Evolutionary conservation across 352 stramenopile species (phyloP), one percentile per base, ranked within the genome.

Genomic region (Globisporangium uncinulatum): DNA sequence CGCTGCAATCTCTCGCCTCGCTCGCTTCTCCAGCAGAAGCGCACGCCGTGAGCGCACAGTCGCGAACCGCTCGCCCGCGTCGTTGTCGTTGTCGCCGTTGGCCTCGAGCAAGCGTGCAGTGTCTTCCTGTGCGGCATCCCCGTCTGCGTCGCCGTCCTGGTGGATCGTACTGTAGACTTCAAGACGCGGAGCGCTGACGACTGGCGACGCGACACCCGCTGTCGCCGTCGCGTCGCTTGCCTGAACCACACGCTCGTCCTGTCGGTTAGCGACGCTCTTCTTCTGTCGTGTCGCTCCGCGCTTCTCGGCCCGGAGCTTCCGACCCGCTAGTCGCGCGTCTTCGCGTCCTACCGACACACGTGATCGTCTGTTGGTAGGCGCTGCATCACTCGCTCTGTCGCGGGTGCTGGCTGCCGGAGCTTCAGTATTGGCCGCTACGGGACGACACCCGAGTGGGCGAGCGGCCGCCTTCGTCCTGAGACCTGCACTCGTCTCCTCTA

Each of bases 31-130:
- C 17, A 65, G 46, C 32, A 72, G 29, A 8, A 74, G 37, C 15
- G 61, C 50, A 56, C 67, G 45, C 42, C 67, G 56, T 8, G 70
- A 78, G 9, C 63, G 63, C 36, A 78, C 70, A 37, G 62, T 76
- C 37, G 63, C 61, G 34, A 78, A 78, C 5, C 19, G 24, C 14
- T 56, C 47, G 6, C 31, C 24, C 9, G 61, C 9, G 51, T 64
- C 61, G n/a, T n/a, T n/a, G 32, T 9, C 32, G 9, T 37, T 37
- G 7, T 59, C 55, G 24, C 34, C 39, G 17, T 42, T 8, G 37
- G 56, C 59, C 39, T 57, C 54, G 14, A 59, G n/a, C n/a, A n/a
- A n/a, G n/a, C n/a, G n/a, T n/a, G n/a, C n/a, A n/a, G n/a, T 60
- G 2, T 54, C 63, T 55, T 60, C 37, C 9, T 61, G 63, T 9